Percentiles rank a stretch among this genome's conserved stretches.
Evolutionary conservation across 2,329 filamentous ascomycete species (phyloP).

Genomic region (Penicillium palitans): DNA sequence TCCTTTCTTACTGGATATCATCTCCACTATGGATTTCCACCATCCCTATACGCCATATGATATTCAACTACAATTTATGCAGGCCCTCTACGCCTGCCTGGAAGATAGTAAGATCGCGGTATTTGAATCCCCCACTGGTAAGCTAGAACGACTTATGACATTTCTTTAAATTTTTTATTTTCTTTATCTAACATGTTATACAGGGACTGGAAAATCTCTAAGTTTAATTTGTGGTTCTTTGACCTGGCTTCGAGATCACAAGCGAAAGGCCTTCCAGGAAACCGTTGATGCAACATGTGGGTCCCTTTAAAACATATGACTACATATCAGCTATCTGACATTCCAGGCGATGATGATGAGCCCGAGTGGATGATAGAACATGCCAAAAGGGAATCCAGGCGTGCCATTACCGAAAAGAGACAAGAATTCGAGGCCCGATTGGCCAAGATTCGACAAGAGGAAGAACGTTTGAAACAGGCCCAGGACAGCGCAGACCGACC

Average conservation of each 20-base stretch:
- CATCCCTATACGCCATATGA: conserved; percentile 86
- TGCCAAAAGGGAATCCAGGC: conserved; percentile 66
- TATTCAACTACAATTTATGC: conserved; percentile 88
- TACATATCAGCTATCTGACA: background rate
- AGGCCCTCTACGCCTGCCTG: conserved; percentile 73
- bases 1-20: background rate
- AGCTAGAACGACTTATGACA: background rate
- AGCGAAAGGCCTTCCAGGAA: conserved; percentile 61
- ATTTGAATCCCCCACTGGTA: conserved; percentile 90
- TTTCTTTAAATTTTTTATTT: background rate
- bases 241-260: conserved; percentile 87
- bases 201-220: conserved; percentile 74
- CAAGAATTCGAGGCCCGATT: conserved; percentile 74
- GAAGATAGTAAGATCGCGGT: conserved; percentile 80
- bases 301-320: conserved; percentile 17
- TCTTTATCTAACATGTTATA: conserved; percentile 14
- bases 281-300: conserved; percentile 49
- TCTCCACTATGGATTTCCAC: conserved; percentile 62
- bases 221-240: conserved; percentile 86
- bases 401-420: conserved; percentile 65
- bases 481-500: conserved; percentile 50
- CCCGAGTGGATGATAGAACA: conserved; percentile 84
- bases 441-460: conserved; percentile 60
- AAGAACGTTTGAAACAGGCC: conserved; percentile 60
- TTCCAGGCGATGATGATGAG: conserved; percentile 64